A percentile compares a stretch with the other conserved stretches of the same genome.
Conservation (phyloP, 2,329 filamentous ascomycete species). For the Davidsoniella eucalypti region DNA sequence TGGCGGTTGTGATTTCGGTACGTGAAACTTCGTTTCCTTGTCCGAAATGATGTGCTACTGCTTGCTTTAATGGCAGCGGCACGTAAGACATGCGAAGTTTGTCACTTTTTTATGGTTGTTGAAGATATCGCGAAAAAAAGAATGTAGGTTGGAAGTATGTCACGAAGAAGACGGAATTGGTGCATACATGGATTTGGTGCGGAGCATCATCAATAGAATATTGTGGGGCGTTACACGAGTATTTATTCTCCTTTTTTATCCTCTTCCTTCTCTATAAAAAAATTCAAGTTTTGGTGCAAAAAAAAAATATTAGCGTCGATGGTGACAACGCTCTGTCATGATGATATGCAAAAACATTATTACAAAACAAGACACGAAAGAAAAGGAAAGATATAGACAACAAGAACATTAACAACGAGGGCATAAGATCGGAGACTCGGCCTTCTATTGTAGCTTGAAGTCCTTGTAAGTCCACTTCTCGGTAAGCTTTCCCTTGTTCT, state of each 20-base stretch:
- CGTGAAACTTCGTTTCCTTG: no score
- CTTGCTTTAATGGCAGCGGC: no score
- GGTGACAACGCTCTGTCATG: not conserved
- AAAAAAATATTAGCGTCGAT: not conserved
- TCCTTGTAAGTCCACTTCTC: constrained; percentile 99
- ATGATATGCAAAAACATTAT: constrained; percentile 1
- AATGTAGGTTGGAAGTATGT: no score
- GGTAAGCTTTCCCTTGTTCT: constrained; percentile 62
- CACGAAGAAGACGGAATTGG: no score
- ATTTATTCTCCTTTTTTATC: not conserved
- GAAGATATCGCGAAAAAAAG: no score
- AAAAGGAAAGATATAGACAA: constrained; percentile 2
- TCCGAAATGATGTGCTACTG: no score
- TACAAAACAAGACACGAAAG: constrained; percentile 3
- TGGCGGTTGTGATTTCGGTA: no score
- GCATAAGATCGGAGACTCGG: not conserved
- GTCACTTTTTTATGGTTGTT: no score
- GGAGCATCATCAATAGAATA: not conserved
- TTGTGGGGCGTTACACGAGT: not conserved
- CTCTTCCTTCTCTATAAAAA: not conserved
- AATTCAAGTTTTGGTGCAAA: not conserved
- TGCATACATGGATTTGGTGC: no score
- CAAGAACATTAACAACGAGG: constrained; percentile 2
- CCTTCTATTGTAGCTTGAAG: constrained; percentile 31
- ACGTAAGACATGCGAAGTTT: no score